Evolutionary conservation across 1,284 basidiomycete genomes (phyloP).

Genomic region (Rhodotorula sp.): DNA sequence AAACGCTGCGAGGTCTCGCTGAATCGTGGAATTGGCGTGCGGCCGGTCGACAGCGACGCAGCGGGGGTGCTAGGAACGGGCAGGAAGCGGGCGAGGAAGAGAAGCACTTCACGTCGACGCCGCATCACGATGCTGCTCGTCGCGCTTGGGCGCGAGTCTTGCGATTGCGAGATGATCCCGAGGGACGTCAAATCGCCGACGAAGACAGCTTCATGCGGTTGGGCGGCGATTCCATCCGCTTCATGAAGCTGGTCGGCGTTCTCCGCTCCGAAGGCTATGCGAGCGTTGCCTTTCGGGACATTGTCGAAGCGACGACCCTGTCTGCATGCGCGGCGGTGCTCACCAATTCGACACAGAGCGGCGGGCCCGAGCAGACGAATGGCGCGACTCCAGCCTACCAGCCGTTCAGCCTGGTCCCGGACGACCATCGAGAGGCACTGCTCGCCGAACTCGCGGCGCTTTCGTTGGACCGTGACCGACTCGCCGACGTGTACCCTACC

Average conservation of each 20-base stretch:
- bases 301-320: slow-evolving; percentile 31
- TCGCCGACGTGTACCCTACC: slow-evolving; percentile 40
- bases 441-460: slow-evolving; percentile 18
- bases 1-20: slow-evolving; percentile 27
- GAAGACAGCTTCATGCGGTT: slow-evolving; percentile 40
- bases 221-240: slow-evolving; percentile 44
- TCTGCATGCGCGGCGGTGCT: slow-evolving; percentile 31
- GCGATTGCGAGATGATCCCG: slow-evolving; percentile 8
- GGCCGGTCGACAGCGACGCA: background rate
- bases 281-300: slow-evolving; percentile 21
- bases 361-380: background rate
- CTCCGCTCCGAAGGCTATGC: slow-evolving; percentile 25
- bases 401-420: slow-evolving; percentile 22
- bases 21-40: slow-evolving; percentile 20
- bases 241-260: slow-evolving; percentile 38
- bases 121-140: slow-evolving; percentile 26
- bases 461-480: slow-evolving; percentile 7
- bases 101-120: slow-evolving; percentile 1
- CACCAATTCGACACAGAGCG: background rate
- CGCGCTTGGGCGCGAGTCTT: slow-evolving; percentile 35
- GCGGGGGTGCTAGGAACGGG: background rate
- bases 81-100: background rate
- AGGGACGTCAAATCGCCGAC: slow-evolving; percentile 18
- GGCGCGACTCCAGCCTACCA: background rate
- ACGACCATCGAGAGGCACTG: background rate